phyloP scores from a whole-genome alignment of 768 basidiomycete species.

The Tephrocybe sp. region DNA sequence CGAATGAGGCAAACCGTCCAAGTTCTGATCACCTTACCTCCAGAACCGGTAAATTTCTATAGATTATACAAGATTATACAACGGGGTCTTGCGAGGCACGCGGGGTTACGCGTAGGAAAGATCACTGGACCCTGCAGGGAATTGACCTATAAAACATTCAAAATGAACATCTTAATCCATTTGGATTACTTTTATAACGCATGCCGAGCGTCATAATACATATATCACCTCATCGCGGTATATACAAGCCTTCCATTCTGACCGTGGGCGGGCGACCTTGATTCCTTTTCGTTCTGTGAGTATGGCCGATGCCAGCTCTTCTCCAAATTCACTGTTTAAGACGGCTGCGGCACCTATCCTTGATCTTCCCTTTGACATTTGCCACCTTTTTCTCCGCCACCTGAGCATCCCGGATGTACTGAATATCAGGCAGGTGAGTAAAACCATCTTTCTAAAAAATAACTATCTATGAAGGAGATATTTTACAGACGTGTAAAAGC shows the following conservation, averaged over 20 bases:
- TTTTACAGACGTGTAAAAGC: constrained; percentile 42
- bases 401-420: constrained; percentile 41
- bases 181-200: too few relatives aligned
- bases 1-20: background rate
- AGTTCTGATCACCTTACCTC: background rate
- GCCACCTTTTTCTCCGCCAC: constrained; percentile 40
- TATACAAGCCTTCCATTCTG: too few relatives aligned
- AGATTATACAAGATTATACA: too few relatives aligned
- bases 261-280: too few relatives aligned
- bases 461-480: background rate
- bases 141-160: too few relatives aligned
- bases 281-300: too few relatives aligned
- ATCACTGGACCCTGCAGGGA: background rate
- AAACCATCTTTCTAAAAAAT: background rate
- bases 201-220: too few relatives aligned
- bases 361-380: constrained; percentile 47
- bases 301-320: background rate
- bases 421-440: constrained; percentile 44
- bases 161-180: too few relatives aligned
- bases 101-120: constrained; percentile 5
- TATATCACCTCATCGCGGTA: too few relatives aligned
- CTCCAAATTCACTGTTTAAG: background rate
- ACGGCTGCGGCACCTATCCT: constrained; percentile 12
- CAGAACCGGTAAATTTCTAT: background rate
- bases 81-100: constrained; percentile 17